Conservation (phyloP, 2,329 filamentous ascomycete species). For the Nemania sp. region DNA sequence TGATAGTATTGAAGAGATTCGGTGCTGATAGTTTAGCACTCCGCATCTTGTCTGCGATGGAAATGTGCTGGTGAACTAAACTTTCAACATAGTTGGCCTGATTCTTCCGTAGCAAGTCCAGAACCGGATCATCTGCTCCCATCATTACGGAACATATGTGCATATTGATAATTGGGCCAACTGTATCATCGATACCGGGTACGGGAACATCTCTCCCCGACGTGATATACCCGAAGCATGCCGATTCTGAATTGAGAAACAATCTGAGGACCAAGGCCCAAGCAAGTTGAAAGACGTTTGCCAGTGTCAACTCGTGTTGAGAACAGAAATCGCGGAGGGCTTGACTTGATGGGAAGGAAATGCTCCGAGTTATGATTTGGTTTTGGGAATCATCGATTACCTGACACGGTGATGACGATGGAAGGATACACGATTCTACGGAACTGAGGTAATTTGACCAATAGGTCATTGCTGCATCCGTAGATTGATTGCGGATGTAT, state of each 20-base stretch:
- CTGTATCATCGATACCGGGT: slow-evolving; percentile 1
- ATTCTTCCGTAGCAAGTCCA: slow-evolving; percentile 2
- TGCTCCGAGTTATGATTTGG: not conserved
- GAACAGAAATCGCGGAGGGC: not conserved
- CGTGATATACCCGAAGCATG: slow-evolving; percentile 16
- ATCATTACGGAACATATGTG: slow-evolving; percentile 6
- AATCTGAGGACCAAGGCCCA: slow-evolving; percentile 10
- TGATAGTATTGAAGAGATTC: slow-evolving; percentile 16
- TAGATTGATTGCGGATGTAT: not conserved
- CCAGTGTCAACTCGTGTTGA: slow-evolving; percentile 1
- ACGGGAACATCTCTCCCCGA: slow-evolving; percentile 11
- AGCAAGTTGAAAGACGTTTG: slow-evolving; percentile 14
- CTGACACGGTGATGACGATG: not conserved
- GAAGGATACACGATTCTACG: slow-evolving; percentile 7
- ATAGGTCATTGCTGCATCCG: not conserved
- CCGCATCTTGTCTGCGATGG: slow-evolving; percentile 5
- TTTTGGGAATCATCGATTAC: not conserved
- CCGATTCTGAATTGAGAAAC: not conserved
- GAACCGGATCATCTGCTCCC: not conserved
- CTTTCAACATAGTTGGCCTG: slow-evolving; percentile 6
- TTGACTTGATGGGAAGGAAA: not conserved
- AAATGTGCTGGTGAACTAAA: slow-evolving; percentile 11
- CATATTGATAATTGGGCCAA: slow-evolving; percentile 18
- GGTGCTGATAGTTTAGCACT: not conserved
- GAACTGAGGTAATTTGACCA: slow-evolving; percentile 8